phyloP scores from a whole-genome alignment of 2,329 filamentous ascomycete species.

The Cryphonectria japonica region DNA sequence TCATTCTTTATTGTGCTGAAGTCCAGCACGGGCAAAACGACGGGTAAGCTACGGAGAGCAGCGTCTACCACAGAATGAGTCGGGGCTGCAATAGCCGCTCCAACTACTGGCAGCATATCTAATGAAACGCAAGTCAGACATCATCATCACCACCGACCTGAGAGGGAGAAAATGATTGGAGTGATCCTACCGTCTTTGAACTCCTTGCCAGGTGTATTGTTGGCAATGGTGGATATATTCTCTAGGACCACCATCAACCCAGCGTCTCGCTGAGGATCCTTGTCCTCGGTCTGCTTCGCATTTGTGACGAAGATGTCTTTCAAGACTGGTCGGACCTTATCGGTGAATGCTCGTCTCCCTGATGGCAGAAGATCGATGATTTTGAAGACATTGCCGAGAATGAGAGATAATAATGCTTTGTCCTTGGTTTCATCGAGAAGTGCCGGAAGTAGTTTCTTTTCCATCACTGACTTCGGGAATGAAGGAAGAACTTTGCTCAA shows the following conservation, averaged over 20 bases:
- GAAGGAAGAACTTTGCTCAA: slow-evolving; percentile 85
- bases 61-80: slow-evolving; percentile 90
- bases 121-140: slow-evolving; percentile 22
- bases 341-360: slow-evolving; percentile 77
- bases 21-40: slow-evolving; percentile 85
- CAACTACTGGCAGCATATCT: slow-evolving; percentile 88
- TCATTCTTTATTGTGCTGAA: slow-evolving; percentile 98
- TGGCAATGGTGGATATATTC: slow-evolving; percentile 74
- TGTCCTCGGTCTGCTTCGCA: slow-evolving; percentile 65
- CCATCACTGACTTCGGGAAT: slow-evolving; percentile 90
- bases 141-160: slow-evolving; percentile 19
- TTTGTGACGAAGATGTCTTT: slow-evolving; percentile 78
- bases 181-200: slow-evolving; percentile 80
- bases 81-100: slow-evolving; percentile 82
- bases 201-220: slow-evolving; percentile 85
- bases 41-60: slow-evolving; percentile 75
- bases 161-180: background rate
- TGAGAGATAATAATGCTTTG: slow-evolving; percentile 78
- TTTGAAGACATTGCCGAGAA: slow-evolving; percentile 90
- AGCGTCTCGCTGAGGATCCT: slow-evolving; percentile 82
- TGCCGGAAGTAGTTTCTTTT: slow-evolving; percentile 90
- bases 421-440: slow-evolving; percentile 94
- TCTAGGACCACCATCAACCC: slow-evolving; percentile 91
- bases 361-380: slow-evolving; percentile 80
- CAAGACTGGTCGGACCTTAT: slow-evolving; percentile 82